Base-by-base conservation (phyloP, 352 stramenopile genomes). In the Phytophthora boehmeriae region DNA sequence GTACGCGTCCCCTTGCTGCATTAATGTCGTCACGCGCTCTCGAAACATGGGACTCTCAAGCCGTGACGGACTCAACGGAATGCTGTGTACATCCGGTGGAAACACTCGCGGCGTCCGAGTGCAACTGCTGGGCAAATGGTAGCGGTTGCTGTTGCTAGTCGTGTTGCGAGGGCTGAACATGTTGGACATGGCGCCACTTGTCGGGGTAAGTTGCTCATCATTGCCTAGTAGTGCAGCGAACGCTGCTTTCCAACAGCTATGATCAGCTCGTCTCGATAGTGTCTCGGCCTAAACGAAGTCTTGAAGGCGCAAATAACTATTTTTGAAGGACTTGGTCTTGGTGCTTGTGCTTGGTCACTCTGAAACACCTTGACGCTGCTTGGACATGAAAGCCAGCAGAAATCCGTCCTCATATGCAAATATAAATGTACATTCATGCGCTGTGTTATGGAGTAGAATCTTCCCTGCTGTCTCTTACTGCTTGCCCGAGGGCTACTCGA, bases 11-110 rank as follows among this genome's bases (percentile, higher is more conserved):
- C 83, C 80, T 63, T 92, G 83, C 13, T 90, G 80, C 80, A 92
- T 88, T 30, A 92, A 50, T 28, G 69, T 73, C 2, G 41, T 63
- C n/a, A 92, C 75, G 27, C 78, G 80, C 36, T 90, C 80, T 13
- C 73, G 78, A 55, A 92, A 92, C 67, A 89, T 80, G 17, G 83
- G 80, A 57, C 76, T 92, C 42, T 92, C 83, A 35, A 92, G 78
- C 17, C 80, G 73, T 16, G 83, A 88, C 47, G 80, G 81, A 58
- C 81, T 90, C 17, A 89, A 55, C 28, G 79, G 81, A 51, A 90
- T 81, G 30, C 76, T 72, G 14, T 67, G 62, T 14, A 85, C 54
- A 25, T 88, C 76, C 2, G 75, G 68, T 4, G 81, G 78, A 56
- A 88, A 88, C 39, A 90, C 68, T 13, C 78, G 76, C 16, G 76